phyloP scores from a whole-genome alignment of 2,329 filamentous ascomycete species.

The Trichoderma lentiforme region DNA sequence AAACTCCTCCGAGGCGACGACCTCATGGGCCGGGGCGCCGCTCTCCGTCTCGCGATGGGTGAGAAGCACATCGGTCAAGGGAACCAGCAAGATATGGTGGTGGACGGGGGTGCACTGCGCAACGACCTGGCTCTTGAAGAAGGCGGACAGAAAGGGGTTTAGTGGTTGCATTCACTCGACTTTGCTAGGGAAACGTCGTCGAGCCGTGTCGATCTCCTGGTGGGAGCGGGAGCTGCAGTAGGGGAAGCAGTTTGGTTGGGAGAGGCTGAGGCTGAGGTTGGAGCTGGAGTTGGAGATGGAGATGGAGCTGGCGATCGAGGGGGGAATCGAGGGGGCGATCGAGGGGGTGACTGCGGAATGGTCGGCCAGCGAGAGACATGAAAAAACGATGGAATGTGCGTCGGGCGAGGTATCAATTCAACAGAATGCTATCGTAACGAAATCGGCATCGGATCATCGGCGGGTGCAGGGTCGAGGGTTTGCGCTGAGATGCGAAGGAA shows the following conservation, averaged over 20 bases:
- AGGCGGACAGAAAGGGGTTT: constrained; percentile 97
- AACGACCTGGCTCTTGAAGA: constrained; percentile 93
- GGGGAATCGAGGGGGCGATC: not conserved
- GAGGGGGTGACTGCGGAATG: constrained; percentile 12
- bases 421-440: not conserved
- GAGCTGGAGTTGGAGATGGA: not conserved
- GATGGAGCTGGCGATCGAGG: not conserved
- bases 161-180: constrained; percentile 79
- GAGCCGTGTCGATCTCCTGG: constrained; percentile 28
- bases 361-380: constrained; percentile 21
- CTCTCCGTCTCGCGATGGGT: constrained; percentile 85
- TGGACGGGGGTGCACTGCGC: constrained; percentile 88
- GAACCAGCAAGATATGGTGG: constrained; percentile 91
- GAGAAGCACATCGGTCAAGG: constrained; percentile 86
- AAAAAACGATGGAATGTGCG: not conserved
- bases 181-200: constrained; percentile 27
- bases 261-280: not conserved
- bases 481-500: not conserved
- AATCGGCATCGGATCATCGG: not conserved
- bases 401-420: not conserved
- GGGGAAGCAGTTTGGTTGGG: not conserved
- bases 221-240: not conserved
- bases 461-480: not conserved
- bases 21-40: constrained; percentile 70
- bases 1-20: constrained; percentile 89